Evolutionary conservation across 805 yeast species (phyloP).

Genomic region (Candida koratica): DNA sequence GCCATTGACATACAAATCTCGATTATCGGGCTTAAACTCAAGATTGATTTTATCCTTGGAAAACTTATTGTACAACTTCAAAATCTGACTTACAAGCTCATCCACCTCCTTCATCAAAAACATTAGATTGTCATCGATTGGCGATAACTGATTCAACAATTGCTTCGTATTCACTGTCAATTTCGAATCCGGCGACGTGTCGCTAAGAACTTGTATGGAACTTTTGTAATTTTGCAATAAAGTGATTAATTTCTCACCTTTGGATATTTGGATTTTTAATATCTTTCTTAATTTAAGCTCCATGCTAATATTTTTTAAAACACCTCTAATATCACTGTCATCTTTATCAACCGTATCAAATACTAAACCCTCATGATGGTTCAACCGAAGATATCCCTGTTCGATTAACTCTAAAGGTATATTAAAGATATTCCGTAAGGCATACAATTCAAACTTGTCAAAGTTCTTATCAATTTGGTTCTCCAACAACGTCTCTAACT

Average conservation of each 20-base stretch:
- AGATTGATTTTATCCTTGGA: slow-evolving; percentile 23
- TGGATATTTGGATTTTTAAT: slow-evolving; percentile 36
- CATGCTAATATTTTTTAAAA: slow-evolving; percentile 37
- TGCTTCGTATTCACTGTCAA: slow-evolving; percentile 19
- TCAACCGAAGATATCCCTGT: slow-evolving; percentile 62
- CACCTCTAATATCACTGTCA: slow-evolving; percentile 27
- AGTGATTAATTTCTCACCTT: slow-evolving; percentile 33
- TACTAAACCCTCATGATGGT: slow-evolving; percentile 61
- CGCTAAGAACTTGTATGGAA: slow-evolving; percentile 26
- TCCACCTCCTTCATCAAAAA: slow-evolving; percentile 43
- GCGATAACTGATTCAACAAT: slow-evolving; percentile 35
- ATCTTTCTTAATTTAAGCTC: slow-evolving; percentile 44
- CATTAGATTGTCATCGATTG: slow-evolving; percentile 45
- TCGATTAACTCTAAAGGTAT: slow-evolving; percentile 63
- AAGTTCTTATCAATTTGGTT: slow-evolving; percentile 74
- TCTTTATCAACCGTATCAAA: slow-evolving; percentile 13
- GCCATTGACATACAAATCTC: slow-evolving; percentile 40
- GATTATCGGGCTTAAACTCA: slow-evolving; percentile 24
- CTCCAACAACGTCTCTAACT: slow-evolving; percentile 72
- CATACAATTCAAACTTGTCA: slow-evolving; percentile 81
- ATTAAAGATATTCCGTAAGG: slow-evolving; percentile 68
- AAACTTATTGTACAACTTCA: slow-evolving; percentile 24
- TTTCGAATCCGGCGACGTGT: slow-evolving; percentile 11
- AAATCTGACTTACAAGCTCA: slow-evolving; percentile 30
- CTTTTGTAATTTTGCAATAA: slow-evolving; percentile 29